Evolutionary conservation across 2,329 filamentous ascomycete genomes (phyloP).

Genomic region (Laburnicola sp.): DNA sequence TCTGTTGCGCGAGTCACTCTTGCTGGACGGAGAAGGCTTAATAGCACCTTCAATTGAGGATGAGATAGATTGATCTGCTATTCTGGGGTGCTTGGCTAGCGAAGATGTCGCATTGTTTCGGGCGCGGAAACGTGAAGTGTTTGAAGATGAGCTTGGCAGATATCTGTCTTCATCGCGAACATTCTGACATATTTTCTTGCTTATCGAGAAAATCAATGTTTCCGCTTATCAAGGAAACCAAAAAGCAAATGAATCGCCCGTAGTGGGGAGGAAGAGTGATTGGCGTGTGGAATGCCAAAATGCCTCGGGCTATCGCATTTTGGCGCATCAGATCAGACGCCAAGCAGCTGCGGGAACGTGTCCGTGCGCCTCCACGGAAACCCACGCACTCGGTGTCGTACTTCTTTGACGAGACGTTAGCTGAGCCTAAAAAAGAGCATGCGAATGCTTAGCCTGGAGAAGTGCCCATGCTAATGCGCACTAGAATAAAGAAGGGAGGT

Average conservation of each 20-base stretch:
- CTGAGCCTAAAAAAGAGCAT: neutral
- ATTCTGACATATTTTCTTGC: neutral
- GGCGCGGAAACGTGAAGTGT: slow-evolving; percentile 13
- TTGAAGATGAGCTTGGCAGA: slow-evolving; percentile 11
- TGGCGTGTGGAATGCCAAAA: too few species aligned
- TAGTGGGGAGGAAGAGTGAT: too few species aligned
- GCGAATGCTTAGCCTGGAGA: too few species aligned
- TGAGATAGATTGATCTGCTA: slow-evolving; percentile 7
- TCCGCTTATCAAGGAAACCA: neutral
- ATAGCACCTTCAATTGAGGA: neutral
- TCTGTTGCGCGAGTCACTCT: slow-evolving; percentile 3
- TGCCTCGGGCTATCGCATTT: too few species aligned
- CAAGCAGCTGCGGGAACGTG: too few species aligned
- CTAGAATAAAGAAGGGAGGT: too few species aligned
- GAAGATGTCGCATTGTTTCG: slow-evolving; percentile 16
- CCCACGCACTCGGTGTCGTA: slow-evolving; percentile 11
- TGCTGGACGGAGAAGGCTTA: neutral
- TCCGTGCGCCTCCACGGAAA: neutral
- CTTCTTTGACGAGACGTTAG: slow-evolving; percentile 19
- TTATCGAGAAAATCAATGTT: neutral
- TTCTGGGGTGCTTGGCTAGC: slow-evolving; percentile 4
- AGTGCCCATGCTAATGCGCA: too few species aligned
- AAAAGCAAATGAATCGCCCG: too few species aligned
- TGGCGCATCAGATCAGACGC: too few species aligned
- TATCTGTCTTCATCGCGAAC: neutral